phyloP scores from a whole-genome alignment of 768 basidiomycete species.

The Tulasnella sp. region DNA sequence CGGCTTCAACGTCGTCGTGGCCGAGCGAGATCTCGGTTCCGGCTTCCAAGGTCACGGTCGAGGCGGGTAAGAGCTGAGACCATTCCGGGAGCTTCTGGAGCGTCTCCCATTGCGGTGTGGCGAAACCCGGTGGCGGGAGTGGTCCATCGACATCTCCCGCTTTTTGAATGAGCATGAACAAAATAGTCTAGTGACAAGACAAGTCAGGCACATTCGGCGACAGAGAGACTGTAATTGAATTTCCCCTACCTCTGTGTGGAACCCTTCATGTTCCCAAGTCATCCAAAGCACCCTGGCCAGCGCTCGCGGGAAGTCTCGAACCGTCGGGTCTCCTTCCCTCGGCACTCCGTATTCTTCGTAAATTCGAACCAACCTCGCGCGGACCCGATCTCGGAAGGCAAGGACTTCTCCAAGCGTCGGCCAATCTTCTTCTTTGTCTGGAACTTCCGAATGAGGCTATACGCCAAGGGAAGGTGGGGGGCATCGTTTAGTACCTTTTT shows the following conservation, averaged over 20 bases:
- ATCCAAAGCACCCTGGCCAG: slow-evolving; percentile 78
- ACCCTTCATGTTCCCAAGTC: slow-evolving; percentile 83
- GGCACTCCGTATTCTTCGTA: slow-evolving; percentile 57
- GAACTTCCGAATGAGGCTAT: slow-evolving; percentile 86
- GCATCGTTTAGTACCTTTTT: not conserved
- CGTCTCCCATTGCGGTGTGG: slow-evolving; percentile 59
- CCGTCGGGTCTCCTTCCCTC: slow-evolving; percentile 36
- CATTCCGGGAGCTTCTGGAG: slow-evolving; percentile 38
- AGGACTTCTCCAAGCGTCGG: slow-evolving; percentile 63
- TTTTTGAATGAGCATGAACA: slow-evolving; percentile 89
- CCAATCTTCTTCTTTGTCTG: slow-evolving; percentile 75
- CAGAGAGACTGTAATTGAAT: too few relatives aligned
- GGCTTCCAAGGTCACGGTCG: slow-evolving; percentile 42
- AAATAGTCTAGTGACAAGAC: slow-evolving; percentile 50
- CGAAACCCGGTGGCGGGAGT: slow-evolving; percentile 67
- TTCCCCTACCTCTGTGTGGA: slow-evolving; percentile 79
- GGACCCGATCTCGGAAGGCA: slow-evolving; percentile 68
- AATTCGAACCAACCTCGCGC: slow-evolving; percentile 58
- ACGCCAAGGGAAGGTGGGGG: not conserved
- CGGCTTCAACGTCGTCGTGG: slow-evolving; percentile 71
- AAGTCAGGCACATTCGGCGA: too few relatives aligned
- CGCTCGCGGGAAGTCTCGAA: slow-evolving; percentile 36
- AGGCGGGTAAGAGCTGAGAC: slow-evolving; percentile 34
- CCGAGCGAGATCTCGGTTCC: slow-evolving; percentile 58
- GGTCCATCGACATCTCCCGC: slow-evolving; percentile 65